Evolutionary conservation across 106 monocot genomes (phyloP).

Genomic region (Apostasia ramifera): DNA sequence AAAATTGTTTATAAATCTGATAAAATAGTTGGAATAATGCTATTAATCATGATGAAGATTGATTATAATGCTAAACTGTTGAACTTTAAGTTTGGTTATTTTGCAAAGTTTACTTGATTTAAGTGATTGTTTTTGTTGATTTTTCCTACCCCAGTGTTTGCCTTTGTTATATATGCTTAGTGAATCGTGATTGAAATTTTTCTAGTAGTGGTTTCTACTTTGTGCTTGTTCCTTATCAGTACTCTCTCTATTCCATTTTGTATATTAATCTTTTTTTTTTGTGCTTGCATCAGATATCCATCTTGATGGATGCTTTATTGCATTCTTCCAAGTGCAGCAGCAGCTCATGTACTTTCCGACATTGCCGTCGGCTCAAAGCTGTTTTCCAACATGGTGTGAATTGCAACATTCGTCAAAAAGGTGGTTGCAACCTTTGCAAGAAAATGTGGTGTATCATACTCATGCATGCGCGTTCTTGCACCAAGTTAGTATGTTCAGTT

Average conservation of each 20-base stretch:
- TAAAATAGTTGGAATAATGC: no score
- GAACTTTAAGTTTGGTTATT: no score
- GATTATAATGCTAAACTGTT: no score
- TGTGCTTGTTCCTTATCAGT: no score
- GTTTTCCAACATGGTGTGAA: constrained; percentile 7
- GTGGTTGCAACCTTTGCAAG: constrained; percentile 7
- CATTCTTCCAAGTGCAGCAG: constrained; percentile 8
- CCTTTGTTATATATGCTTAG: no score
- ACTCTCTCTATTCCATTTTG: neutral
- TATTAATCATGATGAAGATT: no score
- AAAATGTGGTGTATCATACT: constrained; percentile 6
- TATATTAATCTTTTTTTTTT: neutral
- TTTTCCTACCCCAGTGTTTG: neutral
- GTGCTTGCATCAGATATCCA: neutral
- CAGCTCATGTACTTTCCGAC: neutral
- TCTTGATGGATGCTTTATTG: neutral
- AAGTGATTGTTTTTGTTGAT: neutral
- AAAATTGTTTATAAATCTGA: no score
- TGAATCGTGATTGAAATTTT: no score
- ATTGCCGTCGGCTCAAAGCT: constrained; percentile 2
- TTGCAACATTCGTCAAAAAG: constrained; percentile 1
- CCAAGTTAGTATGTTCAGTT: neutral
- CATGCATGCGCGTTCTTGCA: constrained; percentile 4
- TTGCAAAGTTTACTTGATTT: no score
- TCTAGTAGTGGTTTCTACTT: no score